Conservation (phyloP, 495 filamentous ascomycete genomes). For the Aspergillus conjunctus region DNA sequence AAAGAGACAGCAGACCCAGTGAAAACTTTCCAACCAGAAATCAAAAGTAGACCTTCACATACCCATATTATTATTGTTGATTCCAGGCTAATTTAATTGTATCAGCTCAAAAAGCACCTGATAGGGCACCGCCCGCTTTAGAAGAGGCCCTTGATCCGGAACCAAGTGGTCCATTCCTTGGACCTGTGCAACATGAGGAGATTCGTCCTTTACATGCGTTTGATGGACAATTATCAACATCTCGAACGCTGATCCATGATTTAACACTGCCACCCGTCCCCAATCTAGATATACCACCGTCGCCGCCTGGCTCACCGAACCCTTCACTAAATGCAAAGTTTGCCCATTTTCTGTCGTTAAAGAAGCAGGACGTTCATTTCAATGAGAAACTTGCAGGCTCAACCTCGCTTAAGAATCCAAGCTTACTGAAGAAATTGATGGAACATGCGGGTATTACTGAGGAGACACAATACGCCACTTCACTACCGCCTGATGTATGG, state of each 20-base stretch:
- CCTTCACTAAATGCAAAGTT: conserved; percentile 70
- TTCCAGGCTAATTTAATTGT: conserved; percentile 1
- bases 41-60: conserved; percentile 24
- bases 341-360: conserved; percentile 79
- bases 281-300: conserved; percentile 79
- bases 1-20: conserved; percentile 11
- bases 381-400: conserved; percentile 77
- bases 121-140: conserved; percentile 3
- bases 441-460: conserved; percentile 74
- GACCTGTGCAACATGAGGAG: conserved; percentile 39
- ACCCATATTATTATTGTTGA: not conserved
- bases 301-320: conserved; percentile 76
- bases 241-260: conserved; percentile 68
- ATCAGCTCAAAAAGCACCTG: conserved; percentile 11
- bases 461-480: conserved; percentile 72
- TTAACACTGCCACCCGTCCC: conserved; percentile 83
- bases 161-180: conserved; percentile 47
- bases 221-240: conserved; percentile 54
- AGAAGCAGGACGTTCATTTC: conserved; percentile 86
- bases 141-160: conserved; percentile 11
- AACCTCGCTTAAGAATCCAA: conserved; percentile 77
- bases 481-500: conserved; percentile 68
- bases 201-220: conserved; percentile 24
- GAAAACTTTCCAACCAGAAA: conserved; percentile 10
- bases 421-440: conserved; percentile 75